These are phyloP conservation scores for Rutstroemia sp. DNA, from an alignment of 2,329 filamentous ascomycete species.

Conservation along the genomic window DNA sequence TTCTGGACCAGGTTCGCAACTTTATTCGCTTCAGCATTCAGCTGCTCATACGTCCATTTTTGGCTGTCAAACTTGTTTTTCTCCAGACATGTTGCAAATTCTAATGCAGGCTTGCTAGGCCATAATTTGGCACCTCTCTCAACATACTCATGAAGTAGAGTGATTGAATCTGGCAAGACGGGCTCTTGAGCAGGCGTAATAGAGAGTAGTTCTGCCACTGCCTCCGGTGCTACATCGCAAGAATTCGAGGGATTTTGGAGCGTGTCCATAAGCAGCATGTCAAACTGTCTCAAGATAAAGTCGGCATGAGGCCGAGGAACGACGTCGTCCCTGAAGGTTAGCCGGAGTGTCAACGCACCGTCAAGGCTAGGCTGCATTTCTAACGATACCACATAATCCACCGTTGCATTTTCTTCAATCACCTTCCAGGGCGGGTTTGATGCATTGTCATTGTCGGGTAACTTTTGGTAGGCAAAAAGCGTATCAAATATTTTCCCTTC, in stretches of 20 bases:
- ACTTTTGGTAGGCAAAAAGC: conserved; percentile 75
- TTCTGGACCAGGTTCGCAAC: conserved; percentile 58
- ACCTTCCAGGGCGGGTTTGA: conserved; percentile 46
- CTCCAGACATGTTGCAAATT: conserved; percentile 60
- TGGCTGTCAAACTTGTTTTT: conserved; percentile 38
- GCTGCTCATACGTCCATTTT: conserved; percentile 66
- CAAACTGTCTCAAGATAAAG: conserved; percentile 64
- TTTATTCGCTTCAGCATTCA: conserved; percentile 64
- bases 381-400: conserved; percentile 75
- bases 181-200: conserved; percentile 54
- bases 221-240: conserved; percentile 18
- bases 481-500: conserved; percentile 72
- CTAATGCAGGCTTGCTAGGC: conserved; percentile 60
- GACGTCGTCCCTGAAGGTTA: conserved; percentile 58
- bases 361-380: conserved; percentile 57
- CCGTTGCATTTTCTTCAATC: conserved; percentile 56
- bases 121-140: conserved; percentile 49
- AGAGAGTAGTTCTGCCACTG: conserved; percentile 46
- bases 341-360: conserved; percentile 48
- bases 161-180: conserved; percentile 46
- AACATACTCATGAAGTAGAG: conserved; percentile 70
- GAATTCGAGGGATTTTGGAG: conserved; percentile 39
- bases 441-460: conserved; percentile 20
- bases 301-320: conserved; percentile 62
- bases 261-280: conserved; percentile 55